Evolutionary conservation across 768 basidiomycete genomes (phyloP), one percentile per base, ranked within the genome.

Genomic region (Strobilomyces echinocephalus): DNA sequence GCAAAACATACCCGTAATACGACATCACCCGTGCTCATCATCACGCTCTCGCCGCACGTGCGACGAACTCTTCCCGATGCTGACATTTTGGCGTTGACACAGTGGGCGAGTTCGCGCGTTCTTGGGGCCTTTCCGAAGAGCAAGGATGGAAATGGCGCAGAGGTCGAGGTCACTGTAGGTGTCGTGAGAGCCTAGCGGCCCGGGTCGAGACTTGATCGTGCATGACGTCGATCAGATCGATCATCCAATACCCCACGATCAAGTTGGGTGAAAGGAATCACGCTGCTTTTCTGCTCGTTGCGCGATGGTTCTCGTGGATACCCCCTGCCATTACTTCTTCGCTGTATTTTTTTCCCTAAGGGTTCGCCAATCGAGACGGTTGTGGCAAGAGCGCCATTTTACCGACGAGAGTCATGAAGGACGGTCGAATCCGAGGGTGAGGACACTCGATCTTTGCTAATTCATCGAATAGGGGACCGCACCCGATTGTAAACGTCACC

Each of bases 31-130:
- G 61, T 67, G n/a, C 74, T 91, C 54, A 78, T 95, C 14, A 83
- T 91, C 30, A 90, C 92, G 30, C 73, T 95, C 24, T 86, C 91
- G 64, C 70, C 91, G 41, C 91, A 91, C 63, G 87, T 95, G 14
- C 71, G 75, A 35, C 68, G 75, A 35, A 83, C 85, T 53, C 63
- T 91, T 39, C 76, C 75, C 8, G 91, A 94, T 67, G 77, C 76
- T 24, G 88, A 88, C 43, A 80, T 91, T 44, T 62, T 95, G 45
- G 74, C 72, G 61, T 71, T 94, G 46, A 93, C 89, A 20, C 73
- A 74, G 45, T 91, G 87, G 87, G 85, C 85, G 21, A 85, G 84
- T 77, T 84, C 87, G 64, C 79, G 78, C 42, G 81, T 82, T 60
- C 74, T 76, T 41, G 72, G 70, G 41, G 85, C 82, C 16, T 72